A percentile compares a stretch with the other conserved stretches of the same genome.
Conservation (phyloP, 2,329 filamentous ascomycete genomes). For the Colletotrichum lini region DNA sequence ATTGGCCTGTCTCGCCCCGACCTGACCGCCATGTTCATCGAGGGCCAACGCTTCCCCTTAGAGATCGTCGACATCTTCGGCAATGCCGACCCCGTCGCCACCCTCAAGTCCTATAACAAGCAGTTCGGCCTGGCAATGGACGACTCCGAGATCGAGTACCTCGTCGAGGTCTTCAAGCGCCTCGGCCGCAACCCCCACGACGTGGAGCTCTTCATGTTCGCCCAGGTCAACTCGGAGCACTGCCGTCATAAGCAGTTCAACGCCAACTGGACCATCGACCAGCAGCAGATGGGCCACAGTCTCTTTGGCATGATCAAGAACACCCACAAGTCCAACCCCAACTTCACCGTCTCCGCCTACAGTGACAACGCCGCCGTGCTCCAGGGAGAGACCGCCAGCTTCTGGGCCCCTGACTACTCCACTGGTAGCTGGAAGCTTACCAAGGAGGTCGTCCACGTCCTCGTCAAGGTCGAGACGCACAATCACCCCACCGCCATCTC, state of each 20-base stretch:
- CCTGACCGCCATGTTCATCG: conserved; percentile 83
- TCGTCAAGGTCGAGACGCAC: conserved; percentile 97
- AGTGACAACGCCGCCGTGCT: conserved; percentile 98
- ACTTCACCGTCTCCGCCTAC: conserved; percentile 94
- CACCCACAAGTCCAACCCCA: conserved; percentile 86
- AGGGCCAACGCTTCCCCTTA: conserved; percentile 73
- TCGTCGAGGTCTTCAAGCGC: conserved; percentile 73
- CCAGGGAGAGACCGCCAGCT: conserved; percentile 77
- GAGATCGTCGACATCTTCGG: conserved; percentile 83
- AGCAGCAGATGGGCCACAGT: conserved; percentile 81
- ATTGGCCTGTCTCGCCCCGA: conserved; percentile 78
- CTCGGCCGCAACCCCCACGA: conserved; percentile 80
- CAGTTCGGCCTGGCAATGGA: conserved; percentile 89
- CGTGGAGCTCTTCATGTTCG: conserved; percentile 99
- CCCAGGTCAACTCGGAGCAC: conserved; percentile 98
- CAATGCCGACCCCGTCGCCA: conserved; percentile 75
- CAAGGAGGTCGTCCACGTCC: conserved; percentile 88
- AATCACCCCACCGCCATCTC: conserved; percentile 98
- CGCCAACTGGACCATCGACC: conserved; percentile 95
- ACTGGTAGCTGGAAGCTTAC: conserved; percentile 91
- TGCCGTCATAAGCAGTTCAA: conserved; percentile 93
- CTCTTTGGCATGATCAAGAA: conserved; percentile 98
- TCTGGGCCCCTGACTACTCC: conserved; percentile 88
- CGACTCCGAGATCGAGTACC: conserved; percentile 89
- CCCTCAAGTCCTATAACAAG: conserved; percentile 87